Evolutionary conservation across 108 stramenopile species (phyloP).

Genomic region (Aurantiochytrium sp.): DNA sequence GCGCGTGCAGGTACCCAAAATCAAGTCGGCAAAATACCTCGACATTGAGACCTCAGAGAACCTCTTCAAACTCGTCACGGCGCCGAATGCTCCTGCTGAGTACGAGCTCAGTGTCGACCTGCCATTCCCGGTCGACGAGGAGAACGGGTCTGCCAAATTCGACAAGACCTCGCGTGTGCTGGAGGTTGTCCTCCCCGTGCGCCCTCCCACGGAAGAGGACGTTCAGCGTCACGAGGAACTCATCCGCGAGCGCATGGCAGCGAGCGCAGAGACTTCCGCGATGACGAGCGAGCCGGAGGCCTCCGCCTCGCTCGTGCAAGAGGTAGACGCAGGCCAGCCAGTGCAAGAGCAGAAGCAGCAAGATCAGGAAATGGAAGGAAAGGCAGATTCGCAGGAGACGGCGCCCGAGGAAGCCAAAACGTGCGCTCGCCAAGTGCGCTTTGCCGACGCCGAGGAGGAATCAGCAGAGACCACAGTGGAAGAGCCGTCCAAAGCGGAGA

Average conservation of each 20-base stretch:
- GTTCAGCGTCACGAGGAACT: not conserved
- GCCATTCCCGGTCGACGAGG: slow-evolving; percentile 35
- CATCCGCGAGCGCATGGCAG: too few relatives aligned
- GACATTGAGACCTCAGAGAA: slow-evolving; percentile 33
- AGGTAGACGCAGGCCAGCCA: too few relatives aligned
- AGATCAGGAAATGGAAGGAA: not conserved
- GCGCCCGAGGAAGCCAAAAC: not conserved
- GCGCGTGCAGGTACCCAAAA: slow-evolving; percentile 20
- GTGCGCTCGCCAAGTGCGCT: not conserved
- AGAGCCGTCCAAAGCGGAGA: too few relatives aligned
- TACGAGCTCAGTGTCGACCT: slow-evolving; percentile 30
- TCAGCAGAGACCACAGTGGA: too few relatives aligned
- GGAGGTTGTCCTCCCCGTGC: slow-evolving; percentile 24
- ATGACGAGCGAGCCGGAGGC: too few relatives aligned
- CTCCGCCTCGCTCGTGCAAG: not conserved
- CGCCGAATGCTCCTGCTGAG: not conserved
- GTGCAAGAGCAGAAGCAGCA: not conserved
- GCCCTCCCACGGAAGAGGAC: not conserved
- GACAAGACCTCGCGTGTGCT: slow-evolving; percentile 26
- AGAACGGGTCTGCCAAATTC: slow-evolving; percentile 27
- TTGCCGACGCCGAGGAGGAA: too few relatives aligned
- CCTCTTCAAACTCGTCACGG: not conserved
- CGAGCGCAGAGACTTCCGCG: too few relatives aligned
- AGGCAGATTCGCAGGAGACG: not conserved
- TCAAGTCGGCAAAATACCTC: slow-evolving; percentile 22